Percentiles rank a stretch among this genome's conserved stretches.
Conservation (phyloP, 2,329 filamentous ascomycete genomes). For the Hypomyces rosellus region DNA sequence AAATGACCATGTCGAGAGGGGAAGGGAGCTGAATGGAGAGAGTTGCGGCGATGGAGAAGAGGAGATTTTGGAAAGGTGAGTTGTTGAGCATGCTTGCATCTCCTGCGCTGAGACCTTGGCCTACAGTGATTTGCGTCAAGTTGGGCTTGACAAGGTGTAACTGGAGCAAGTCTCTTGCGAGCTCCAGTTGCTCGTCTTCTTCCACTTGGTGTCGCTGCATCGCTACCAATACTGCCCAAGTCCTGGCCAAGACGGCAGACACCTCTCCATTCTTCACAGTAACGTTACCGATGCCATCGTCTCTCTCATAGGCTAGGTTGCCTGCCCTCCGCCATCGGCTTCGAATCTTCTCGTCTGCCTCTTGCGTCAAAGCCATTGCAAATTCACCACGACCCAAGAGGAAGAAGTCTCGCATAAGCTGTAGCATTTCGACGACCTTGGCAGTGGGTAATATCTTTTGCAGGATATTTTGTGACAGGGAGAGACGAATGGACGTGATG, state of each 20-base stretch:
- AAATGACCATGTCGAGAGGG: conserved; percentile 82
- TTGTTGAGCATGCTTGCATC: conserved; percentile 32
- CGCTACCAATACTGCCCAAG: conserved; percentile 74
- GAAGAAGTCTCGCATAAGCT: conserved; percentile 78
- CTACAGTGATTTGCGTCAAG: conserved; percentile 30
- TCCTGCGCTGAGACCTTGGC: conserved; percentile 27
- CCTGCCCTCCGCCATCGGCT: conserved; percentile 63
- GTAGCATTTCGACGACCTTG: conserved; percentile 70
- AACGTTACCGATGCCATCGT: conserved; percentile 38
- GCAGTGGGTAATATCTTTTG: conserved; percentile 74
- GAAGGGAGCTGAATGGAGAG: conserved; percentile 68
- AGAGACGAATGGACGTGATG: conserved; percentile 70
- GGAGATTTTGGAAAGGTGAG: conserved; percentile 68
- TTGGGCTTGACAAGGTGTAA: conserved; percentile 54
- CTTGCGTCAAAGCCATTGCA: conserved; percentile 74
- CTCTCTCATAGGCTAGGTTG: conserved; percentile 50
- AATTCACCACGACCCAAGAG: conserved; percentile 87
- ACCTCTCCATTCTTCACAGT: conserved; percentile 84
- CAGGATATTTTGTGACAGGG: conserved; percentile 75
- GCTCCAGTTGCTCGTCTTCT: conserved; percentile 77
- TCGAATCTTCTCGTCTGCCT: conserved; percentile 75
- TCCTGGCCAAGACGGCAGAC: conserved; percentile 64
- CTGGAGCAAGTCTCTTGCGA: conserved; percentile 70
- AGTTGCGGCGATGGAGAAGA: conserved; percentile 67
- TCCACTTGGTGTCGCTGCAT: conserved; percentile 63